phyloP scores from a whole-genome alignment of 495 filamentous ascomycete genomes.

The Annulohypoxylon nitens region DNA sequence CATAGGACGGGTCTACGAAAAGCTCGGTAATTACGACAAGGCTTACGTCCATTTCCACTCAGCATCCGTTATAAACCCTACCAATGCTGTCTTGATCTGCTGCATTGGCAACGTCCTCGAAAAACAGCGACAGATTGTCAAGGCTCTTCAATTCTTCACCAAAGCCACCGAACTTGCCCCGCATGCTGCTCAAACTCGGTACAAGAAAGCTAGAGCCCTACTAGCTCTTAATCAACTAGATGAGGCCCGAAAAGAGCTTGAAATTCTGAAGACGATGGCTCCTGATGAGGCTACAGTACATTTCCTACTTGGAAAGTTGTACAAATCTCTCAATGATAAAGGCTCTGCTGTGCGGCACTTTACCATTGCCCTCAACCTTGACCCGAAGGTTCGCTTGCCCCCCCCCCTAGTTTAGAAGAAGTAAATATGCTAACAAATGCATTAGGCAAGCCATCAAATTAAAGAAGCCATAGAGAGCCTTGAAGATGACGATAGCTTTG shows the following conservation, averaged over 20 bases:
- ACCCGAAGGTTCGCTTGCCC: conserved; percentile 80
- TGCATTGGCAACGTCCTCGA: conserved; percentile 92
- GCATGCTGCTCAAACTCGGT: conserved; percentile 80
- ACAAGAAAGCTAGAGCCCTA: conserved; percentile 90
- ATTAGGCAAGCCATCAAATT: conserved; percentile 87
- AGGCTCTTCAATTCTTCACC: conserved; percentile 82
- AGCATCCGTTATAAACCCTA: conserved; percentile 88
- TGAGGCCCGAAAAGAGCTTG: conserved; percentile 80
- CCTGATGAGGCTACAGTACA: conserved; percentile 97
- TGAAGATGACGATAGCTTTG: conserved; percentile 85
- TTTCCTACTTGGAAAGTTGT: conserved; percentile 88
- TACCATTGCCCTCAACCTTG: conserved; percentile 92
- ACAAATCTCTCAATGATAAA: conserved; percentile 84
- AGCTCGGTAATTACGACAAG: conserved; percentile 90
- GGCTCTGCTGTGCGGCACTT: conserved; percentile 88
- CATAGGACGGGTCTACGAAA: conserved; percentile 91
- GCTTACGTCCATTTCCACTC: conserved; percentile 91
- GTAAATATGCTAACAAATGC: conserved; percentile 27
- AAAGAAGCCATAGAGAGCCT: conserved; percentile 92
- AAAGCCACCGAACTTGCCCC: conserved; percentile 86
- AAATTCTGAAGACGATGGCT: conserved; percentile 86
- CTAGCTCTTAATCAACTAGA: conserved; percentile 79
- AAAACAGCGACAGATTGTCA: conserved; percentile 81
- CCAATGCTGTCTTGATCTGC: conserved; percentile 88
- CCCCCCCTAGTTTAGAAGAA: not conserved